A percentile compares a stretch with the other conserved stretches of the same genome.
Evolutionary conservation across 345 rosid species (phyloP).

Genomic region (Streptanthus diversifolius): DNA sequence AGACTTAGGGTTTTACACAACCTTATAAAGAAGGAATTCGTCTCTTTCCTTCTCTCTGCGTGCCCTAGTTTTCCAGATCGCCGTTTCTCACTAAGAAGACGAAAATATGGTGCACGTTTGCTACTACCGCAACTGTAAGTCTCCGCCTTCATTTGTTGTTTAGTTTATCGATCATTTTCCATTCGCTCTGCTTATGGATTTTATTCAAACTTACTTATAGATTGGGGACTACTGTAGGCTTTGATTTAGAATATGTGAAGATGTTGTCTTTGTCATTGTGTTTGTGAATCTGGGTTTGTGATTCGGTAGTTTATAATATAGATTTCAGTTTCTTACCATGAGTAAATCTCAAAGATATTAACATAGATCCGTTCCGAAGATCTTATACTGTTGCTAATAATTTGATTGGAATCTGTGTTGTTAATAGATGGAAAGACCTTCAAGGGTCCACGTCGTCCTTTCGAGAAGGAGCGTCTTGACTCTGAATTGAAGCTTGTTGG

Average conservation of each 20-base stretch:
- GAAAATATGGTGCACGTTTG: slow-evolving; percentile 48
- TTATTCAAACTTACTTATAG: neutral
- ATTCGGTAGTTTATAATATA: neutral
- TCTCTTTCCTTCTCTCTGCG: neutral
- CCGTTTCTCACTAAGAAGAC: slow-evolving; percentile 16
- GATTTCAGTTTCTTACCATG: neutral
- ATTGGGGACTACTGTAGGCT: neutral
- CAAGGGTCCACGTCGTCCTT: slow-evolving; percentile 63
- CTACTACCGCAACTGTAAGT: slow-evolving; percentile 52
- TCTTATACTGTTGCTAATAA: neutral
- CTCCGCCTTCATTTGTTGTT: neutral
- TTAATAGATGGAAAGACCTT: slow-evolving; percentile 52
- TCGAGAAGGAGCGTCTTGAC: slow-evolving; percentile 65
- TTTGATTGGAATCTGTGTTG: neutral
- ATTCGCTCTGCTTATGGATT: neutral
- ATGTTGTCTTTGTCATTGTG: neutral
- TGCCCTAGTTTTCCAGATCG: slow-evolving; percentile 20
- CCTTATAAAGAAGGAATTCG: neutral
- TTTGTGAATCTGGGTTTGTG: neutral
- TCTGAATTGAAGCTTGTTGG: slow-evolving; percentile 63
- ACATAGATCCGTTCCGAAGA: neutral
- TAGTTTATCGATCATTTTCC: neutral
- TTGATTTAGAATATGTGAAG: neutral
- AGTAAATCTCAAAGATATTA: neutral
- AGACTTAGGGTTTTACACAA: slow-evolving; percentile 13